phyloP scores from a whole-genome alignment of 1,284 basidiomycete genomes.

The Sporisorium graminicola region DNA sequence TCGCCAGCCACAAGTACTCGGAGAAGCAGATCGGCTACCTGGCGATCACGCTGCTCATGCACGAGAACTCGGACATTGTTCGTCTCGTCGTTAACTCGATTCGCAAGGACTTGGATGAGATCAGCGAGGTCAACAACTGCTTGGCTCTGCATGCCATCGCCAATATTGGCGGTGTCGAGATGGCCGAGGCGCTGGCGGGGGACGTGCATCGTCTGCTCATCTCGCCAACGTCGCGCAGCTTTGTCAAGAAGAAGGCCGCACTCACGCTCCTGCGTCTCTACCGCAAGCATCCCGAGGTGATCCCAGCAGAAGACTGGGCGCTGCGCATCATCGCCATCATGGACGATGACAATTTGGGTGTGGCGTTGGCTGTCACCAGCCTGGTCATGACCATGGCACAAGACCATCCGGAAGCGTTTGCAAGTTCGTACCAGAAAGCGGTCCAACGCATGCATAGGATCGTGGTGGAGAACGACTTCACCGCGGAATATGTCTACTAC shows the following conservation, averaged over 20 bases:
- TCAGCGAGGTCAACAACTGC: conserved; percentile 95
- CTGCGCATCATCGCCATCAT: conserved; percentile 92
- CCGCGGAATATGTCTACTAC: conserved; percentile 93
- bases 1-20: conserved; percentile 93
- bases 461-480: conserved; percentile 86
- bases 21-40: conserved; percentile 99
- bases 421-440: conserved; percentile 92
- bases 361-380: conserved; percentile 92
- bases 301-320: conserved; percentile 95
- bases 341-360: conserved; percentile 90
- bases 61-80: conserved; percentile 96
- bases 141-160: conserved; percentile 97
- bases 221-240: conserved; percentile 91
- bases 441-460: conserved; percentile 88
- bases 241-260: conserved; percentile 99
- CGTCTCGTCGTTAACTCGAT: conserved; percentile 97
- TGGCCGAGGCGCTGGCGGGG: conserved; percentile 93
- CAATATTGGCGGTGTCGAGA: conserved; percentile 96
- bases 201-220: conserved; percentile 95
- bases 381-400: conserved; percentile 95
- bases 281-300: conserved; percentile 93
- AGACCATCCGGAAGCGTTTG: conserved; percentile 88
- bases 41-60: conserved; percentile 95
- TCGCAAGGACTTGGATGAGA: conserved; percentile 94
- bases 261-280: conserved; percentile 91